Percentiles rank a stretch among this genome's conserved stretches.
These are phyloP conservation scores for Triticum dicoccoides DNA, from an alignment of 176 grass and related monocot species.

Conservation along the genomic window DNA sequence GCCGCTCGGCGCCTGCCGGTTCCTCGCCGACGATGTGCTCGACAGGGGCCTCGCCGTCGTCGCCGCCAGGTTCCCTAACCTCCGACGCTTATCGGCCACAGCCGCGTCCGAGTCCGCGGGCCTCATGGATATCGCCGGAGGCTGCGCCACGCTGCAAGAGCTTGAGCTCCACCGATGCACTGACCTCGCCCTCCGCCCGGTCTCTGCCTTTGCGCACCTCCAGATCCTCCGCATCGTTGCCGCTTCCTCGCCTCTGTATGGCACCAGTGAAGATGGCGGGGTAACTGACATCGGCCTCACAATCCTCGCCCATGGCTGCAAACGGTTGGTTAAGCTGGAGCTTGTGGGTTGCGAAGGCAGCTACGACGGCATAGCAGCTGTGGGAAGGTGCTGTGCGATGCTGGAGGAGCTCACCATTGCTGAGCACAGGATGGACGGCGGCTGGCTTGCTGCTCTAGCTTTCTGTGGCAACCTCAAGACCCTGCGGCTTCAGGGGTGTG, in stretches of 20 bases:
- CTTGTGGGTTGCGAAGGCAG: slow-evolving; percentile 81
- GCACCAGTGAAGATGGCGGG: slow-evolving; percentile 29
- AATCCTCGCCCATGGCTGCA: slow-evolving; percentile 93
- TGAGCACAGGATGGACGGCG: slow-evolving; percentile 72
- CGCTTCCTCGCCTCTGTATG: slow-evolving; percentile 45
- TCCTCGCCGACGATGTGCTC: slow-evolving; percentile 53
- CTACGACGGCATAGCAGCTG: slow-evolving; percentile 82
- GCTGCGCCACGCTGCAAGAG: slow-evolving; percentile 67
- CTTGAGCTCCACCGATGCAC: slow-evolving; percentile 84
- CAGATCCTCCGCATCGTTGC: slow-evolving; percentile 87
- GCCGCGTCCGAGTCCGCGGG: slow-evolving; percentile 56
- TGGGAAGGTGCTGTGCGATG: slow-evolving; percentile 86
- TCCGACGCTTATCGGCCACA: slow-evolving; percentile 59
- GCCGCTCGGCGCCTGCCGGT: slow-evolving; percentile 51
- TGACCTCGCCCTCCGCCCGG: slow-evolving; percentile 77
- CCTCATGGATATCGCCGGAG: slow-evolving; percentile 64
- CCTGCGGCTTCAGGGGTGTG: slow-evolving; percentile 61
- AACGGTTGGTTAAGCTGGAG: slow-evolving; percentile 80
- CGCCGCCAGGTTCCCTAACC: slow-evolving; percentile 51
- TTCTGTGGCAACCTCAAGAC: slow-evolving; percentile 96
- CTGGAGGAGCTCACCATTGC: slow-evolving; percentile 86
- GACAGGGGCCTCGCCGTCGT: slow-evolving; percentile 56
- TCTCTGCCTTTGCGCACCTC: slow-evolving; percentile 81
- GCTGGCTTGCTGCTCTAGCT: slow-evolving; percentile 72
- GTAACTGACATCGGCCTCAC: slow-evolving; percentile 97